These are phyloP conservation scores for Cryptosporidium tyzzeri DNA, from an alignment of 169 alveolate genomes.

Conservation along the genomic window DNA sequence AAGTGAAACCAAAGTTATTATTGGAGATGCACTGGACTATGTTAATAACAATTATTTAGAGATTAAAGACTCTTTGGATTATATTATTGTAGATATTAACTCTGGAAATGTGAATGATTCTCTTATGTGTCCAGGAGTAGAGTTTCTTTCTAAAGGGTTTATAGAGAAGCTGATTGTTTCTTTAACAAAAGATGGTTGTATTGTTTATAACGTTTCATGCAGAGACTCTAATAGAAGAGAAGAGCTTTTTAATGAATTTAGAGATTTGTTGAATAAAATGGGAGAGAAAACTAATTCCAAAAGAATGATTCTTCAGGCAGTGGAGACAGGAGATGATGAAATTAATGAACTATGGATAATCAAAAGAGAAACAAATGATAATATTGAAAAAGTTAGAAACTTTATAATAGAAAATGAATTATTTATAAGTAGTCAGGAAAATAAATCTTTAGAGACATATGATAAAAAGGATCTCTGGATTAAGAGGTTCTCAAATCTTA, in stretches of 20 bases:
- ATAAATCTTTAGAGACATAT: not conserved
- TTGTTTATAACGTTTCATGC: constrained; percentile 59
- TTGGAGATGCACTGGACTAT: constrained; percentile 52
- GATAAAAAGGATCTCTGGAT: constrained; percentile 23
- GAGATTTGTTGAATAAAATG: not conserved
- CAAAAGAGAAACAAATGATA: constrained; percentile 26
- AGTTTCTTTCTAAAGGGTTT: constrained; percentile 28
- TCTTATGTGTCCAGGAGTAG: constrained; percentile 67
- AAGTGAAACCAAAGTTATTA: constrained; percentile 5
- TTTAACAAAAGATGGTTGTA: constrained; percentile 27
- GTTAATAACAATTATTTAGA: not conserved
- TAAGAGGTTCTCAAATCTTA: constrained; percentile 35
- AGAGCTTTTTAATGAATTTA: constrained; percentile 18
- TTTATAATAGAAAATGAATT: constrained; percentile 28
- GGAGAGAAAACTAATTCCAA: not conserved
- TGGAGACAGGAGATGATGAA: constrained; percentile 62
- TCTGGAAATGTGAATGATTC: constrained; percentile 54
- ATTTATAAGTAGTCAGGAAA: not conserved
- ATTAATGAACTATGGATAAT: constrained; percentile 69
- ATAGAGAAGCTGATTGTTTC: not conserved
- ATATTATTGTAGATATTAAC: constrained; percentile 61
- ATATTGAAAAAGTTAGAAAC: not conserved
- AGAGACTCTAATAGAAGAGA: constrained; percentile 30
- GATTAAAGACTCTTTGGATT: constrained; percentile 8
- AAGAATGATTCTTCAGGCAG: constrained; percentile 6